phyloP scores from a whole-genome alignment of 257 asterid genomes.

The Solanum gandarillasii region DNA sequence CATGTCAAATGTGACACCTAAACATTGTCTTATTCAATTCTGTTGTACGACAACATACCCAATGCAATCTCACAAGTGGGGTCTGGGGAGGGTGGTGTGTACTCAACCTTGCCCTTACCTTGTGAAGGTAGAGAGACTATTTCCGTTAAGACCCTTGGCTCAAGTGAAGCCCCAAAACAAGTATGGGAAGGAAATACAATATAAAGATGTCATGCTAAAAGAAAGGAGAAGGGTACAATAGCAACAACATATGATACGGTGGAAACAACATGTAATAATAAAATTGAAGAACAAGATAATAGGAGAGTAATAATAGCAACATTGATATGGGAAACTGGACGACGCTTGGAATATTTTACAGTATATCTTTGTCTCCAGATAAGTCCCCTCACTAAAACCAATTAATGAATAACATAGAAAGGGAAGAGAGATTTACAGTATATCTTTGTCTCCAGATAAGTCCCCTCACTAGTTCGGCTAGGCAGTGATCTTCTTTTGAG shows the following conservation, averaged over 20 bases:
- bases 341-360: no score
- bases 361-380: no score
- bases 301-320: not conserved
- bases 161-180: not conserved
- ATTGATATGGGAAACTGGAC: not conserved
- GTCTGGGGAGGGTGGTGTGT: not conserved
- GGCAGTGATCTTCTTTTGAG: not conserved
- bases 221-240: not conserved
- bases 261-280: not conserved
- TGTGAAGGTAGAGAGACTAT: not conserved
- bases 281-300: not conserved
- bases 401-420: no score
- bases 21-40: not conserved
- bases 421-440: no score
- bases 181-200: not conserved
- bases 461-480: not conserved
- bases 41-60: not conserved
- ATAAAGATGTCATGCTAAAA: not conserved
- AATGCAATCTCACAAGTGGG: not conserved
- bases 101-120: not conserved
- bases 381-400: no score
- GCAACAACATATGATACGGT: not conserved
- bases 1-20: not conserved
- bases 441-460: not conserved
- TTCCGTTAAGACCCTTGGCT: not conserved